Evolutionary conservation across 345 rosid species (phyloP).

Genomic region (Citrus mangshanensis): DNA sequence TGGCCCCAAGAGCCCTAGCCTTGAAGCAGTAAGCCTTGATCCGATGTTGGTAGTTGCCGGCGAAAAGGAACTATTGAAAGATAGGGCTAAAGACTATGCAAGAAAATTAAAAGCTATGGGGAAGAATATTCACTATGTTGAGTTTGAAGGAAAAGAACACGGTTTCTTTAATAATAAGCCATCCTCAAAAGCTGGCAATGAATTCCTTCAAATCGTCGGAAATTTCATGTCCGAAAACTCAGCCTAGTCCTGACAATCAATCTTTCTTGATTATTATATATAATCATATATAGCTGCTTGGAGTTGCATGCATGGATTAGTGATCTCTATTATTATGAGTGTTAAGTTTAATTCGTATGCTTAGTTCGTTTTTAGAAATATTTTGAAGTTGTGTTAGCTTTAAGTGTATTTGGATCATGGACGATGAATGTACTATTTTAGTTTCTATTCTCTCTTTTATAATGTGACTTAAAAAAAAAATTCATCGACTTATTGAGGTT

Average conservation of each 20-base stretch:
- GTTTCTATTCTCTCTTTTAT: no score
- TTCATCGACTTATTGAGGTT: not conserved
- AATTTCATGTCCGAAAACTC: constrained; percentile 43
- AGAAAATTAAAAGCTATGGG: constrained; percentile 49
- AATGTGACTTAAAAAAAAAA: not conserved
- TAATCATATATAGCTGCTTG: not conserved
- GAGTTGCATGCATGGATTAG: not conserved
- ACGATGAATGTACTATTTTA: not conserved
- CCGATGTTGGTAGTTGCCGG: constrained; percentile 73
- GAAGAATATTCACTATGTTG: constrained; percentile 49
- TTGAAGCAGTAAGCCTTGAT: constrained; percentile 38
- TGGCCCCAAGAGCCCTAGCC: constrained; percentile 56
- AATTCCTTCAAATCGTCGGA: constrained; percentile 36
- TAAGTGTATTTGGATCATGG: no score
- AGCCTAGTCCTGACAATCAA: not conserved
- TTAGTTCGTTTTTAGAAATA: not conserved
- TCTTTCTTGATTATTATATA: no score
- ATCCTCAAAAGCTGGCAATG: constrained; percentile 37
- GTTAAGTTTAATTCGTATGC: not conserved
- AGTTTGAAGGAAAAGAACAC: constrained; percentile 61
- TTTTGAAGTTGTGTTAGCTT: not conserved
- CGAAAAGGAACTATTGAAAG: constrained; percentile 57
- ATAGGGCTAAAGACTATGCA: constrained; percentile 72
- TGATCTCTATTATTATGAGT: not conserved
- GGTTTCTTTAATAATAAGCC: constrained; percentile 68